Conservation (phyloP, 441 rosid genomes). For the Dalechampia spathulata region DNA sequence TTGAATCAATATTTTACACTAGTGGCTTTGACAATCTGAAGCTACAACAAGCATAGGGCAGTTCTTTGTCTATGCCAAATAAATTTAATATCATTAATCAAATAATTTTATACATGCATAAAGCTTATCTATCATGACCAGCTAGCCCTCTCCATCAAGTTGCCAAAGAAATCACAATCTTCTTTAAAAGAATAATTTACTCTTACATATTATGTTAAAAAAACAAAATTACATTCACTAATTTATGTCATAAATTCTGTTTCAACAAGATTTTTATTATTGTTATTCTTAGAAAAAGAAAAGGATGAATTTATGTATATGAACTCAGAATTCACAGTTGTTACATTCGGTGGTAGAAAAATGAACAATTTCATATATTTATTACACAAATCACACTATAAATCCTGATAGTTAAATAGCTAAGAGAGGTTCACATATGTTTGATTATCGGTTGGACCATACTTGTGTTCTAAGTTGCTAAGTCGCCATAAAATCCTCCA, state of each 20-base stretch:
- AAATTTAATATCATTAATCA: too few species aligned
- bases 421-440: not conserved
- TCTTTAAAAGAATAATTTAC: too few species aligned
- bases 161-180: too few species aligned
- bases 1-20: not conserved
- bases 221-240: too few species aligned
- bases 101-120: too few species aligned
- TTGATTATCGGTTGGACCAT: not conserved
- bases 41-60: too few species aligned
- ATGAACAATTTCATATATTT: conserved; percentile 1
- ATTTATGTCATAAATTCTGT: too few species aligned
- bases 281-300: not conserved
- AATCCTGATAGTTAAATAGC: not conserved
- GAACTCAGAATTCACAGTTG: conserved; percentile 7
- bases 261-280: not conserved
- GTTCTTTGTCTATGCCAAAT: too few species aligned
- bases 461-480: conserved; percentile 13
- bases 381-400: conserved; percentile 8
- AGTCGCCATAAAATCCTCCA: conserved; percentile 27
- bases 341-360: not conserved
- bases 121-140: too few species aligned
- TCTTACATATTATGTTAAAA: too few species aligned
- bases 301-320: not conserved
- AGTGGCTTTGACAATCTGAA: too few species aligned
- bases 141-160: too few species aligned